A percentile compares a stretch with the other conserved stretches of the same genome.
phyloP scores from a whole-genome alignment of 2,329 filamentous ascomycete genomes.

The Shiraia sp. region DNA sequence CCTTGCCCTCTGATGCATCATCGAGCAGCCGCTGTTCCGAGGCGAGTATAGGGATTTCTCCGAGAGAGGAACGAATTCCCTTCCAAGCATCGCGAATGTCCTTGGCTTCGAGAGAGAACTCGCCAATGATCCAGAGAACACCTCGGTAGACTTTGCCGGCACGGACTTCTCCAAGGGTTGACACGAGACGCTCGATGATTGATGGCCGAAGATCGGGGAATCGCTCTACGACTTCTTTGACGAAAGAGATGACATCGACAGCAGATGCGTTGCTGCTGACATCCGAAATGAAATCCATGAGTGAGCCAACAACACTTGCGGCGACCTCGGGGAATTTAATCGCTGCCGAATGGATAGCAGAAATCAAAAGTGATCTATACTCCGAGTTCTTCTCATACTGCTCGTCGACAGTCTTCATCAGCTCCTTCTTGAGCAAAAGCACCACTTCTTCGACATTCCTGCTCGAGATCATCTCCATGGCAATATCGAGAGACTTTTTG shows the following conservation, averaged over 20 bases:
- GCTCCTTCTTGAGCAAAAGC: slow-evolving; percentile 92
- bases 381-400: slow-evolving; percentile 82
- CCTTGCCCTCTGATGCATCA: slow-evolving; percentile 66
- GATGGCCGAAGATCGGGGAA: slow-evolving; percentile 87
- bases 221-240: slow-evolving; percentile 98
- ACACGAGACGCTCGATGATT: slow-evolving; percentile 86
- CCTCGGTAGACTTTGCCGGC: slow-evolving; percentile 97
- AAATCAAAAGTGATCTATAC: slow-evolving; percentile 82
- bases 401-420: slow-evolving; percentile 96
- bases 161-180: slow-evolving; percentile 88
- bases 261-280: slow-evolving; percentile 98
- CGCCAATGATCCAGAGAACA: slow-evolving; percentile 95
- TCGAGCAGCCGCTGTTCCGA: slow-evolving; percentile 92
- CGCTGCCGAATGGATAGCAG: slow-evolving; percentile 96
- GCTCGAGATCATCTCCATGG: slow-evolving; percentile 96
- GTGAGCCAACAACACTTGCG: slow-evolving; percentile 89
- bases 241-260: slow-evolving; percentile 96
- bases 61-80: slow-evolving; percentile 87
- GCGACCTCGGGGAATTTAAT: slow-evolving; percentile 99
- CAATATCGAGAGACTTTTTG: slow-evolving; percentile 85
- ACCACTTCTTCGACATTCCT: slow-evolving; percentile 99
- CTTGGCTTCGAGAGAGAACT: slow-evolving; percentile 91
- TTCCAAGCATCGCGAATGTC: slow-evolving; percentile 98
- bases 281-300: slow-evolving; percentile 99
- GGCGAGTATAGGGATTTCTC: slow-evolving; percentile 94